Evolutionary conservation across 129 eudicot species (phyloP).

Genomic region (Pittosporum tobira): DNA sequence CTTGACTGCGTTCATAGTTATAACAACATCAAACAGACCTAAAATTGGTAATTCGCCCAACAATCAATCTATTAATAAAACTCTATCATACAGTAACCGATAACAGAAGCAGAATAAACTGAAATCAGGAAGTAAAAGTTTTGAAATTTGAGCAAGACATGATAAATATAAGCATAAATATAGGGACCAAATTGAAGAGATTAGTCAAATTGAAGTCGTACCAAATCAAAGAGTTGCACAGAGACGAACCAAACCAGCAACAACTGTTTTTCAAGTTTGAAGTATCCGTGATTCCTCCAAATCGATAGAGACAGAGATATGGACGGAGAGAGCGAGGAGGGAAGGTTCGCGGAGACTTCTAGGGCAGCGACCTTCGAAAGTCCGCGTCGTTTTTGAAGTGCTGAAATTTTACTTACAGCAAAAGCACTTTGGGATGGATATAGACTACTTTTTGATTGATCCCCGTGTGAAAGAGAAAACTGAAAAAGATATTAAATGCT

Average conservation of each 20-base stretch:
- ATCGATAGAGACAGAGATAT: not conserved
- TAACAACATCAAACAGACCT: no score
- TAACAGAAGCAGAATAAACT: no score
- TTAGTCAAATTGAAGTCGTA: not conserved
- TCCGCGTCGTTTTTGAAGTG: not conserved
- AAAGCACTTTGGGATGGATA: no score
- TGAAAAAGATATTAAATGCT: not conserved
- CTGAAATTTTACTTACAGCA: no score
- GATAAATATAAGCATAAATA: no score
- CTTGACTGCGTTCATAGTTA: no score
- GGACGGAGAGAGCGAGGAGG: not conserved
- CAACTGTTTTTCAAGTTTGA: not conserved
- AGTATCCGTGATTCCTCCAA: not conserved
- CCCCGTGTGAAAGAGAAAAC: not conserved
- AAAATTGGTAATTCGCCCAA: no score
- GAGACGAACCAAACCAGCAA: not conserved
- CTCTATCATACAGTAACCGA: no score
- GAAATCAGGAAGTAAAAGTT: no score
- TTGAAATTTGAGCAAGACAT: no score
- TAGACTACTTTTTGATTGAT: no score
- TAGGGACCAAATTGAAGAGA: not conserved
- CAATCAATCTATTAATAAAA: no score
- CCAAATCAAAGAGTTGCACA: not conserved
- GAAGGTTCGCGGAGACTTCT: constrained; percentile 15
- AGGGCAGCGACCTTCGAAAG: not conserved